Evolutionary conservation across 352 stramenopile genomes (phyloP), one percentile per base, ranked within the genome.

Genomic region (Phytophthora litchii): DNA sequence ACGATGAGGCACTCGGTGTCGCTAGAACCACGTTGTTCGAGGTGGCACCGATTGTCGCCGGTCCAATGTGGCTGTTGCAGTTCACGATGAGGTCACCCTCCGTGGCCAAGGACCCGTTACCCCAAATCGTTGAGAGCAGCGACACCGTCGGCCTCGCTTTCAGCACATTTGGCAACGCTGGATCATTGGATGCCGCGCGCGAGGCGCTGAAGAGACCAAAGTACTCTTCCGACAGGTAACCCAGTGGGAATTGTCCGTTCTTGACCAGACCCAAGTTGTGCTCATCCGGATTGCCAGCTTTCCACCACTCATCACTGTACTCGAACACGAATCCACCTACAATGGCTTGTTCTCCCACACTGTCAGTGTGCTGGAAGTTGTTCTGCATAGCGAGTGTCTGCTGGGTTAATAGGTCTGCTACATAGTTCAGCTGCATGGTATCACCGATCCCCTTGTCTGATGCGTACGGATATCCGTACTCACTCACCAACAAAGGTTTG

Each of bases 241-340:
- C 78, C n/a, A 91, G 52, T 9, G 80, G 80, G 59, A 91, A 91
- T 0, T 67, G 64, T 11, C 62, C 43, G 64, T 83, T 86, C 45
- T 64, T 60, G 14, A 76, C 67, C 11, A 67, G 47, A 1, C 80
- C 77, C 6, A 82, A 46, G 56, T 91, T 80, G 64, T 91, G 80
- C 31, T 76, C 57, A 37, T 77, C 56, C 21, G 65, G 64, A 19
- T 77, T 69, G 8, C 80, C 80, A 3, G 76, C 51, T 36, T 91
- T 91, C 80, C 81, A 89, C 81, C 81, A 91, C 40, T 90, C 80
- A 59, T 90, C 80, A 54, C 76, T 84, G 78, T 87, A 90, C 61
- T 90, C 80, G 42, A 90, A 90, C 9, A 90, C 67, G 20, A 90
- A 90, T 0, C 78, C 80, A n/a, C 80, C 78, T 4, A 89, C 77